phyloP scores from a whole-genome alignment of 2,329 filamentous ascomycete species.

The Pyricularia pennisetigena region DNA sequence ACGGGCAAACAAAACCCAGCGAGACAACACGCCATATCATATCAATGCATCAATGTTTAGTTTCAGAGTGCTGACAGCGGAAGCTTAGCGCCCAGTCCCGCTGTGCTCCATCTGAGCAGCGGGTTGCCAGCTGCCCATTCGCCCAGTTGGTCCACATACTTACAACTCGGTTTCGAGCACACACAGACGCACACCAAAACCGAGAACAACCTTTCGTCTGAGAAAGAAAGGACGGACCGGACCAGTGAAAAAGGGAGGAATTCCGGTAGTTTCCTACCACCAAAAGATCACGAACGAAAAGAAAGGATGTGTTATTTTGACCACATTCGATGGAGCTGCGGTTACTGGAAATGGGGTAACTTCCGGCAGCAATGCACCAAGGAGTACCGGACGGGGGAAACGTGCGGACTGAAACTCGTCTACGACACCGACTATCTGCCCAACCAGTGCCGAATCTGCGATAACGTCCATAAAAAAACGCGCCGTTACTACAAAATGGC shows the following conservation, averaged over 20 bases:
- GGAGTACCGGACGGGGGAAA: slow-evolving; percentile 93
- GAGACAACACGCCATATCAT: neutral
- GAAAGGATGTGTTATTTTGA: slow-evolving; percentile 89
- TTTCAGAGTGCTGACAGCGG: neutral
- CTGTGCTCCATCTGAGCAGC: neutral
- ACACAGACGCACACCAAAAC: neutral
- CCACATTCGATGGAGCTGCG: slow-evolving; percentile 74
- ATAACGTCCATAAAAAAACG: slow-evolving; percentile 79
- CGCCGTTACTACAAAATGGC: slow-evolving; percentile 66
- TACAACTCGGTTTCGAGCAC: neutral
- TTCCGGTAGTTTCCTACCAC: neutral
- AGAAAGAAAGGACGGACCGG: neutral
- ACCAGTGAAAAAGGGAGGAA: neutral
- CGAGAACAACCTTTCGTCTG: neutral
- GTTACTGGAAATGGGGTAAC: slow-evolving; percentile 90
- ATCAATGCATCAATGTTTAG: neutral
- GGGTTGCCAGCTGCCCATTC: neutral
- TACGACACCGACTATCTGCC: slow-evolving; percentile 57
- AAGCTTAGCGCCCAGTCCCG: slow-evolving; percentile 1
- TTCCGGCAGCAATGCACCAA: slow-evolving; percentile 90
- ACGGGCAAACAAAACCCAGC: neutral
- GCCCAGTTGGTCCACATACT: neutral
- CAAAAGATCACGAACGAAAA: neutral
- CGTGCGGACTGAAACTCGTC: slow-evolving; percentile 87
- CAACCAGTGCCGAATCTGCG: slow-evolving; percentile 73